Evolutionary conservation across 768 basidiomycete genomes (phyloP).

Genomic region (Strobilomyces echinocephalus): DNA sequence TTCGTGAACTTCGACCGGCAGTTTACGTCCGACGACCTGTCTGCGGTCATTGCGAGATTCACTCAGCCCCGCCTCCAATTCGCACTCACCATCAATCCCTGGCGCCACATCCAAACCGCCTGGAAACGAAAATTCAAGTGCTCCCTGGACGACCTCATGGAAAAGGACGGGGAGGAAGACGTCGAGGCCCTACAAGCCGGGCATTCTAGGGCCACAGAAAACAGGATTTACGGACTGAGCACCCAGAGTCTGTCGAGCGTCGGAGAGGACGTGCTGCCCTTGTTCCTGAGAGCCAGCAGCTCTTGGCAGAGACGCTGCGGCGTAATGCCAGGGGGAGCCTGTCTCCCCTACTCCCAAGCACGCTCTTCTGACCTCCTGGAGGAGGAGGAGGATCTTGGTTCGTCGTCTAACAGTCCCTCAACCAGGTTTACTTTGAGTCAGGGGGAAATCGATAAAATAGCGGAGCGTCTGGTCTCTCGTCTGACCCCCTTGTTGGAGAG

Average conservation of each 20-base stretch:
- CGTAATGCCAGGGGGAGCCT: not conserved
- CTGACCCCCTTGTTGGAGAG: too few relatives aligned
- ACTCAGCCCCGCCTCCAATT: not conserved
- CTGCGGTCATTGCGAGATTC: not conserved
- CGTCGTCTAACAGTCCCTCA: too few relatives aligned
- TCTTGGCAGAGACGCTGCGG: not conserved
- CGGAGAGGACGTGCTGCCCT: not conserved
- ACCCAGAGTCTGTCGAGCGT: not conserved
- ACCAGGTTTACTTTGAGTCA: too few relatives aligned
- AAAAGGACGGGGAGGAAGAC: not conserved
- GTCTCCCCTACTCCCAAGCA: not conserved
- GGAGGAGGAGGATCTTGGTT: too few relatives aligned
- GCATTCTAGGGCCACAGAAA: not conserved
- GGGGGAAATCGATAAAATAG: too few relatives aligned
- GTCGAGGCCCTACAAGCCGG: not conserved
- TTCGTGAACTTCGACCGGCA: constrained; percentile 15
- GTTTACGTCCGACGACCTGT: not conserved
- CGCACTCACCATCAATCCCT: not conserved
- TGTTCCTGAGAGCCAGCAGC: not conserved
- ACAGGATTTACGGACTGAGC: not conserved
- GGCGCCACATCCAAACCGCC: constrained; percentile 4
- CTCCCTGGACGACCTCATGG: not conserved
- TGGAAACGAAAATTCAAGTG: constrained; percentile 6
- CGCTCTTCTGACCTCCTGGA: not conserved
- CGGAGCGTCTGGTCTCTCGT: too few relatives aligned